These are phyloP conservation scores for Backusella circina DNA, from an alignment of 192 early-diverging fungal species.

Conservation along the genomic window DNA sequence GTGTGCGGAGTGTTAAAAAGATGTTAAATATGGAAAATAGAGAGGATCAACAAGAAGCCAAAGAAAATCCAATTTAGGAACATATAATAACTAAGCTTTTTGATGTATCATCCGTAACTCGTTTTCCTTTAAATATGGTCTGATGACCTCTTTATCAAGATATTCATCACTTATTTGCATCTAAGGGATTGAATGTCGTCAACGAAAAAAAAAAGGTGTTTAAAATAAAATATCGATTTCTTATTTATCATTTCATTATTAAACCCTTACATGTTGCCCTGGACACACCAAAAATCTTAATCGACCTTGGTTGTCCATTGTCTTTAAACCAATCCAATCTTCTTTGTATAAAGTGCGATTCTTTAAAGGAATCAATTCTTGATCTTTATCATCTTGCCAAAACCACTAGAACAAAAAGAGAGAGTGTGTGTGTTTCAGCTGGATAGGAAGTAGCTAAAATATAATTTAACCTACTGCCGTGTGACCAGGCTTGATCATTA, in stretches of 20 bases:
- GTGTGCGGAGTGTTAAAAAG: background rate
- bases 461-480: constrained; percentile 45
- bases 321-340: constrained; percentile 68
- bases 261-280: constrained; percentile 51
- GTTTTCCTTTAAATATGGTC: constrained; percentile 35
- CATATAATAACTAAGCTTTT: constrained; percentile 1
- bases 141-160: constrained; percentile 32
- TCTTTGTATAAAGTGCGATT: constrained; percentile 60
- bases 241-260: background rate
- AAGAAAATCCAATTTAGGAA: background rate
- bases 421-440: background rate
- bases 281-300: constrained; percentile 45
- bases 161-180: constrained; percentile 43
- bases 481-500: constrained; percentile 65
- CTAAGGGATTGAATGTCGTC: constrained; percentile 21
- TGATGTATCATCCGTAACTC: background rate
- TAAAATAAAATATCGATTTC: background rate
- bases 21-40: constrained; percentile 5
- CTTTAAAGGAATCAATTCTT: constrained; percentile 44
- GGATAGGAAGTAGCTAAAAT: background rate
- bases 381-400: constrained; percentile 56
- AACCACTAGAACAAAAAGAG: constrained; percentile 64
- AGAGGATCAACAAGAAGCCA: background rate
- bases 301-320: constrained; percentile 43
- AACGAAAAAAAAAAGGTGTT: background rate